A percentile compares a stretch with the other conserved stretches of the same genome.
phyloP scores from a whole-genome alignment of 306 rosid genomes.

The Hylodesmum podocarpum region DNA sequence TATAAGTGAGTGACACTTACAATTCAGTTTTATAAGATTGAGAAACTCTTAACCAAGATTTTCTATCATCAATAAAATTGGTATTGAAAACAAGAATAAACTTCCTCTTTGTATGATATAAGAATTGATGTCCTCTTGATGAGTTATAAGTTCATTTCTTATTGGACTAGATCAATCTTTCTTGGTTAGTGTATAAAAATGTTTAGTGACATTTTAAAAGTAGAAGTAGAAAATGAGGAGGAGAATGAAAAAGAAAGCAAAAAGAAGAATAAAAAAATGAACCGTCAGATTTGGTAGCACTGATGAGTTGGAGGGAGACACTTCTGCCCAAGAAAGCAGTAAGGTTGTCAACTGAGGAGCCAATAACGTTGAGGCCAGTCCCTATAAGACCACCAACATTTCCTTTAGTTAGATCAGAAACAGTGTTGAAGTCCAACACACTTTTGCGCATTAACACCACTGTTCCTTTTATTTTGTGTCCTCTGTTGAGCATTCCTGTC shows the following conservation, averaged over 20 bases:
- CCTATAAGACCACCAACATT: slow-evolving; percentile 3
- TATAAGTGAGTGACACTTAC: too few relatives aligned
- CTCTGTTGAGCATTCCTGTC: slow-evolving; percentile 23
- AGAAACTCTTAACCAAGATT: too few relatives aligned
- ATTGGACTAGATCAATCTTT: too few relatives aligned
- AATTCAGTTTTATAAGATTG: too few relatives aligned
- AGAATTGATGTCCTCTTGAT: too few relatives aligned
- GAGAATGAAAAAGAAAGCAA: not conserved
- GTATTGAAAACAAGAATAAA: too few relatives aligned
- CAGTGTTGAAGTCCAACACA: slow-evolving; percentile 36
- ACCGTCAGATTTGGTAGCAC: slow-evolving; percentile 39
- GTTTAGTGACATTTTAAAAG: too few relatives aligned
- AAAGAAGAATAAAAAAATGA: not conserved
- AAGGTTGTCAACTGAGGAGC: slow-evolving; percentile 33
- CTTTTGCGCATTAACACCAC: slow-evolving; percentile 46
- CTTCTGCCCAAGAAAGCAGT: slow-evolving; percentile 38
- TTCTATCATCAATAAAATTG: too few relatives aligned
- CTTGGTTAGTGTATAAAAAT: too few relatives aligned
- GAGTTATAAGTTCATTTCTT: too few relatives aligned
- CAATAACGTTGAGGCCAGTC: slow-evolving; percentile 16
- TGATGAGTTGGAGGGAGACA: slow-evolving; percentile 44
- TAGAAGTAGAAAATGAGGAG: not conserved
- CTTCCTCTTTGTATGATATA: too few relatives aligned
- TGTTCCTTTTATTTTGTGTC: slow-evolving; percentile 34
- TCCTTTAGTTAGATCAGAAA: slow-evolving; percentile 4